A percentile compares a stretch with the other conserved stretches of the same genome.
These are phyloP conservation scores for Myxozyma monticola DNA, from an alignment of 805 yeast genomes.

Conservation along the genomic window DNA sequence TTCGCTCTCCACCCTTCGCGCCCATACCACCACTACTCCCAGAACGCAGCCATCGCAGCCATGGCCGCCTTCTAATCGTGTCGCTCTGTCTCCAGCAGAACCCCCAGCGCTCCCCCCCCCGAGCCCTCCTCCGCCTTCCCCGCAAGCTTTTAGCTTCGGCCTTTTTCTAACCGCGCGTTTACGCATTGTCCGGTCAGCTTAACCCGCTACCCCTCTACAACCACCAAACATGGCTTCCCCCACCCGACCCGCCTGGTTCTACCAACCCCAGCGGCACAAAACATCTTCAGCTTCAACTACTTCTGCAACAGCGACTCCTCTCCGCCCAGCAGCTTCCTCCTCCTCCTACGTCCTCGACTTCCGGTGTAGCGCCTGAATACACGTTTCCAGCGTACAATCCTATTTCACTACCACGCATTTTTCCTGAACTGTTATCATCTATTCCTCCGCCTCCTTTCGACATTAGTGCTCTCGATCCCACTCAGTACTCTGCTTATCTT, in stretches of 20 bases:
- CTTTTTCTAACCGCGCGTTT: constrained; percentile 11
- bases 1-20: constrained; percentile 1
- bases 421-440: not conserved
- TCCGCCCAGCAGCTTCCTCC: not conserved
- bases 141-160: constrained; percentile 13
- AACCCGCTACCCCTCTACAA: constrained; percentile 10
- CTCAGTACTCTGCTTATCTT: not conserved
- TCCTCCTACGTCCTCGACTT: not conserved
- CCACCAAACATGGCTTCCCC: constrained; percentile 27
- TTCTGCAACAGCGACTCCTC: not conserved
- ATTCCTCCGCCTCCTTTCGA: not conserved
- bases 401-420: not conserved
- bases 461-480: constrained; percentile 1
- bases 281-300: not conserved
- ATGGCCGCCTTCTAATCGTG: constrained; percentile 23
- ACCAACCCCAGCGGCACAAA: constrained; percentile 5
- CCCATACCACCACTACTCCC: not conserved
- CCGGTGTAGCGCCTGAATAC: constrained; percentile 7
- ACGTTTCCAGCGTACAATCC: too few relatives aligned
- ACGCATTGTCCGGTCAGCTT: constrained; percentile 29
- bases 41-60: constrained; percentile 3
- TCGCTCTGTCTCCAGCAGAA: constrained; percentile 15
- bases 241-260: too few relatives aligned
- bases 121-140: constrained; percentile 1
- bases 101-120: too few relatives aligned